Base-by-base conservation (phyloP, 2,329 filamentous ascomycete genomes). In the Aureobasidium melanogenum region DNA sequence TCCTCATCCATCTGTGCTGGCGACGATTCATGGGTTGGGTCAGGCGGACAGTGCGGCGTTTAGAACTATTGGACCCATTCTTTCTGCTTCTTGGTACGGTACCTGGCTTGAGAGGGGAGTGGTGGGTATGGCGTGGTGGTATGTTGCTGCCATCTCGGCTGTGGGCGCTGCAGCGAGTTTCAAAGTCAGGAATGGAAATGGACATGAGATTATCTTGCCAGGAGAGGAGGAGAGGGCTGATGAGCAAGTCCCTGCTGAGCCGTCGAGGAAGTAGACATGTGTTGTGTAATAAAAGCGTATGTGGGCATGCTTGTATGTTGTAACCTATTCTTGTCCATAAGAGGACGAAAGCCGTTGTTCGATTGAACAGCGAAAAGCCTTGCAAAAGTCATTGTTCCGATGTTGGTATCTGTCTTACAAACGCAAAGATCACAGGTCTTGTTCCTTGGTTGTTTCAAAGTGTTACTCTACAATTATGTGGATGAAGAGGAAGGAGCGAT, bases 161-260 rank as follows among this genome's bases (percentile, higher is more conserved):
- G 57, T 83, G 6, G 84, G 84, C 0, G 87, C 83, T 70, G 69
- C 79, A 2, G 78, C 84, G 12, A 80, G 83, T 1, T 80, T 84
- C 72, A 79, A 80, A 61, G 82, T 88, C n/a, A 77, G 83, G 39
- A 86, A 89, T 67, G 86, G 85, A 0, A 81, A 75, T 63, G 84
- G 84, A 1, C 84, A 86, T 70, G 84, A 86, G 71, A 80, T 84
- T 28, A 72, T 79, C 56, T 68, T 84, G 7, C 77, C 81, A 7
- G 79, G 75, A 1, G 79, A 82, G 56, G 73, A 77, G 52, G 71
- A 61, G 38, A 61, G 48, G 39, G 39, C 41, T 15, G 50, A 61
- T 36, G 51, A 56, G 9, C 55, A 39, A 44, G 55, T 24, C 19
- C 26, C 51, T 34, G 32, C 48, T 17, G 51, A 55, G 26, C 38